phyloP scores from a whole-genome alignment of 1,284 basidiomycete species.

The Taiwanofungus camphoratus region DNA sequence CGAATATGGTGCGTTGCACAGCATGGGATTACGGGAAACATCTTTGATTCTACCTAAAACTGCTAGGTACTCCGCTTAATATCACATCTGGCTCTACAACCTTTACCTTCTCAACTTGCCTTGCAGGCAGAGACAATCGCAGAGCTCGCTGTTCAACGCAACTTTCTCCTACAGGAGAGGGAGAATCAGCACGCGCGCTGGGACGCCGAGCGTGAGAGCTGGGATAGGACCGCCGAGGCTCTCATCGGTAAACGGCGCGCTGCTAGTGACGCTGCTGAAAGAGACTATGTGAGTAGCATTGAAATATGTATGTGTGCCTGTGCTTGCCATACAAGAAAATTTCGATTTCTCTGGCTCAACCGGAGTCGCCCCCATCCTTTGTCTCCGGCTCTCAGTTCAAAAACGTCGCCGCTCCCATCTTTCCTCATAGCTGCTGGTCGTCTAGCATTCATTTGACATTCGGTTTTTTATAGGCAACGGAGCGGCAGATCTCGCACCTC shows the following conservation, averaged over 20 bases:
- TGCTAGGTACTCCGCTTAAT: constrained; percentile 50
- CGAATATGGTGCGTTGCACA: constrained; percentile 45
- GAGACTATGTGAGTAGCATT: constrained; percentile 37
- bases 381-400: no score
- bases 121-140: constrained; percentile 59
- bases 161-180: constrained; percentile 44
- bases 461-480: constrained; percentile 40
- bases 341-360: no score
- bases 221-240: constrained; percentile 58
- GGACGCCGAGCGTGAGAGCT: constrained; percentile 51
- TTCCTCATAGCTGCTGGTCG: constrained; percentile 4
- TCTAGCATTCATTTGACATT: constrained; percentile 3
- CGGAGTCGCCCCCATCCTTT: no score
- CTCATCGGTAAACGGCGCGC: constrained; percentile 45
- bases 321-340: no score
- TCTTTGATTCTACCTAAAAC: not conserved
- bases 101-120: constrained; percentile 42
- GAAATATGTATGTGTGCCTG: constrained; percentile 3
- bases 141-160: constrained; percentile 48
- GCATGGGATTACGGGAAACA: not conserved
- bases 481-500: constrained; percentile 38
- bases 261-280: constrained; percentile 26
- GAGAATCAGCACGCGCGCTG: constrained; percentile 43
- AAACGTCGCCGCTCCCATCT: not conserved
- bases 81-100: constrained; percentile 25